A percentile compares a stretch with the other conserved stretches of the same genome.
Evolutionary conservation across 2,329 filamentous ascomycete species (phyloP).

Genomic region (Colletotrichum viniferum): DNA sequence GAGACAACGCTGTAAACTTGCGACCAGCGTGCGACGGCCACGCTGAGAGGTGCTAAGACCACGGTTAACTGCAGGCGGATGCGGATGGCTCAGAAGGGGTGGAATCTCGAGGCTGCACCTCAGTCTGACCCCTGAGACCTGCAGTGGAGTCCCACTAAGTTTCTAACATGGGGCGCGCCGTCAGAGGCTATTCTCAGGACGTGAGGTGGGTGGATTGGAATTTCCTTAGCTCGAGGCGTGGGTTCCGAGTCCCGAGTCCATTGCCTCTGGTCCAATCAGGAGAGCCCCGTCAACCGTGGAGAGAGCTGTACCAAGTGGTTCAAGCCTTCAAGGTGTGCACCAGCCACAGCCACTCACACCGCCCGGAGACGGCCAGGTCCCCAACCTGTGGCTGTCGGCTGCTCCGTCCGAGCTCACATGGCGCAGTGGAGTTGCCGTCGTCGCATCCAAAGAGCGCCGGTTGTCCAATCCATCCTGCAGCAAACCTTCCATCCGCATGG

Average conservation of each 20-base stretch:
- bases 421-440: background rate
- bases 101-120: background rate
- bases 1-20: slow-evolving; percentile 6
- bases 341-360: background rate
- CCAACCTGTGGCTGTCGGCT: background rate
- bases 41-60: slow-evolving; percentile 3
- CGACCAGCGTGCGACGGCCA: background rate
- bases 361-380: background rate
- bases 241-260: background rate
- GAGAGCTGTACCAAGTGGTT: background rate
- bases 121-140: slow-evolving; percentile 6
- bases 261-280: background rate
- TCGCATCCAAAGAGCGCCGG: background rate
- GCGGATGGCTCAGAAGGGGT: background rate
- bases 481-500: background rate
- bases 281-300: background rate
- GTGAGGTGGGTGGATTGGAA: background rate
- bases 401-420: background rate
- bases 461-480: background rate
- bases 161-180: background rate
- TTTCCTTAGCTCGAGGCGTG: background rate
- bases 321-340: background rate
- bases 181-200: background rate
- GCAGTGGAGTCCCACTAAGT: background rate
- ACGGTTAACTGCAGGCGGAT: background rate